Evolutionary conservation across 2,329 filamentous ascomycete genomes (phyloP).

Genomic region (Arthrobotrys musiformis): DNA sequence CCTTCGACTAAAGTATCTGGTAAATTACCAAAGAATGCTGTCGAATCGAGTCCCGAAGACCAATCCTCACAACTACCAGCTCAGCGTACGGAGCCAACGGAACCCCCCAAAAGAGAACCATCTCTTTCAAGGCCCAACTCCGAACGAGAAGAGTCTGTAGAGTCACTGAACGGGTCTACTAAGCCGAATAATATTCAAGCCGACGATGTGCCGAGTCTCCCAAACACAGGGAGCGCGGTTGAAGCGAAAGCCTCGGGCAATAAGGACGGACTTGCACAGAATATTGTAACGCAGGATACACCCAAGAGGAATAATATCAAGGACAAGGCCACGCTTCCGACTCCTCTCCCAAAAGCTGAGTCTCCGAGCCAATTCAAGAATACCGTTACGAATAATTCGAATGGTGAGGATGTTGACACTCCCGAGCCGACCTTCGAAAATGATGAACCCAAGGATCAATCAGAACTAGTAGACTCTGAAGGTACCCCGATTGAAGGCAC

Average conservation of each 20-base stretch:
- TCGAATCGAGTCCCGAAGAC: not conserved
- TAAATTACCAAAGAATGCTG: not conserved
- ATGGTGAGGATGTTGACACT: not conserved
- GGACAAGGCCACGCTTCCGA: not conserved
- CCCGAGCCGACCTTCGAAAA: not conserved
- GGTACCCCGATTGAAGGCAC: not conserved
- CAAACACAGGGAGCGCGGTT: not conserved
- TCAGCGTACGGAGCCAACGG: not conserved
- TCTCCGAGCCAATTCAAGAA: not conserved
- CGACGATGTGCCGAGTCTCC: not conserved
- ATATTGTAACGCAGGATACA: not conserved
- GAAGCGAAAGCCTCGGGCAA: not conserved
- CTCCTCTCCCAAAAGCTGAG: not conserved
- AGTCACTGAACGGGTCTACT: not conserved
- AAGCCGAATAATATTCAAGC: not conserved
- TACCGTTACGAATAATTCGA: not conserved
- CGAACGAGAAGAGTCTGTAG: not conserved
- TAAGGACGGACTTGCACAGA: not conserved
- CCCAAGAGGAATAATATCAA: not conserved
- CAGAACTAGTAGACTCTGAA: not conserved
- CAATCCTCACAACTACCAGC: not conserved
- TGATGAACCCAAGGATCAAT: not conserved
- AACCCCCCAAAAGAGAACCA: not conserved
- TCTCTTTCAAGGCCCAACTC: not conserved
- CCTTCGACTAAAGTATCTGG: not conserved